Evolutionary conservation across 345 rosid genomes (phyloP), one percentile per base, ranked within the genome.

Genomic region (Bruguiera parviflora): DNA sequence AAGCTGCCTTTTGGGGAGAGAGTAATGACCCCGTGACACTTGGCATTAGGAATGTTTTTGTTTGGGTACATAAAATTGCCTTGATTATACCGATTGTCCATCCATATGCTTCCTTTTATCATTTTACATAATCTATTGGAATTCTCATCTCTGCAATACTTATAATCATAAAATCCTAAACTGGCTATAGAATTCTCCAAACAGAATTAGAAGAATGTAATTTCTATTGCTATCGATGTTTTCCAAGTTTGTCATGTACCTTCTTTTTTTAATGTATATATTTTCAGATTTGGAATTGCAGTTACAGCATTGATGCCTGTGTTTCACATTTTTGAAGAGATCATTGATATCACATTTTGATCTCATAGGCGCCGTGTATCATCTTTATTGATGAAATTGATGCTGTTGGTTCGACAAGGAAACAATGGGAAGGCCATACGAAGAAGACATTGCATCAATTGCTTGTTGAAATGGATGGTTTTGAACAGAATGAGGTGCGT

Each of bases 401-500:
- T 78, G 98, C 97, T 35, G 96, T 95, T 79, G 99, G 99, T 56
- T 92, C 99, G 28, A 92, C 97, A 9, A 80, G 99, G 73, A 95
- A 92, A 75, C 97, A 92, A 81, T 92, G 97, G 99, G 97, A 95
- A 83, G 97, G 97, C 71, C 96, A 95, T 81, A 92, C 99, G 15
- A 95, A 95, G 89, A 95, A 92, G 81, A 95, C 97, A n/a, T 77
- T 95, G 82, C 97, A 95, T 81, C 99, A 95, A 74, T 76, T 95
- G 63, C 99, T 95, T 64, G 99, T 92, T 32, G 97, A 95, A 81
- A 95, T 95, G 99, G 99, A 90, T 84, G 99, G 99, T 72, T 95
- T 95, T 80, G 98, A 95, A 77, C 96, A 92, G 76, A 92, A 95
- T 79, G 97, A 90, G 99, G 97, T 90, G 83, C 59, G 3, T 73